Conservation (phyloP, 2,329 filamentous ascomycete genomes). For the Colletotrichum noveboracense region DNA sequence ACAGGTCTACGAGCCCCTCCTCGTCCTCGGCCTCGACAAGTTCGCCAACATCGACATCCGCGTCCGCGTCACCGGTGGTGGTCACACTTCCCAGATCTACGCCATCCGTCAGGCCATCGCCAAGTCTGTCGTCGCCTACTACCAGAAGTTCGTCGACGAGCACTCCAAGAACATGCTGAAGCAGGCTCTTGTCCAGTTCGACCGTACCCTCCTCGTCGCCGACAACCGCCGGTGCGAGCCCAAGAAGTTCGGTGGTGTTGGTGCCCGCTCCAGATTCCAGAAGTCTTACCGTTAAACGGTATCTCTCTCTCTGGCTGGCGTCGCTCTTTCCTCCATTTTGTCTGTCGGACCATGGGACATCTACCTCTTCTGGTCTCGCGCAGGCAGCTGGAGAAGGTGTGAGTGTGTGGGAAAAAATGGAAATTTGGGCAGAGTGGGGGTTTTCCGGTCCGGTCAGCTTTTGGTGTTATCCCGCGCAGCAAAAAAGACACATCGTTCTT, state of each 20-base stretch:
- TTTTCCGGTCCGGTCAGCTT: constrained; percentile 18
- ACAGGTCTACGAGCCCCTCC: constrained; percentile 96
- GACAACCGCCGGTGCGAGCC: constrained; percentile 99
- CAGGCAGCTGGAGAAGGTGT: not conserved
- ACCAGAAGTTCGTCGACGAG: constrained; percentile 99
- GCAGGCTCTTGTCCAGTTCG: constrained; percentile 94
- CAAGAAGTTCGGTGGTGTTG: constrained; percentile 96
- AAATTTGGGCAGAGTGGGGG: constrained; percentile 15
- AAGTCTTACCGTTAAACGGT: constrained; percentile 94
- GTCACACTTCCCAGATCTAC: constrained; percentile 97
- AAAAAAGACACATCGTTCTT: constrained; percentile 12
- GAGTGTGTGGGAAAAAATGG: not conserved
- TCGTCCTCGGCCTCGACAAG: constrained; percentile 97
- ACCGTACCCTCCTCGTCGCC: constrained; percentile 96
- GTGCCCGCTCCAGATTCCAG: constrained; percentile 96
- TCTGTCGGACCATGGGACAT: not conserved
- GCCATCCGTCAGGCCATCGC: constrained; percentile 98
- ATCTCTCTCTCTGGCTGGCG: constrained; percentile 13
- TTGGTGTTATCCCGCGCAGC: constrained; percentile 20
- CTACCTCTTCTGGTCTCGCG: not conserved
- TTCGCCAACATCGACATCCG: constrained; percentile 97
- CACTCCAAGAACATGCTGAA: constrained; percentile 99
- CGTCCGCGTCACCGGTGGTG: constrained; percentile 94
- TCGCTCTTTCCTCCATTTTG: not conserved
- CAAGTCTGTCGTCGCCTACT: constrained; percentile 92